Percentiles rank a stretch among this genome's conserved stretches.
phyloP scores from a whole-genome alignment of 257 asterid species.

The Ballota nigra region DNA sequence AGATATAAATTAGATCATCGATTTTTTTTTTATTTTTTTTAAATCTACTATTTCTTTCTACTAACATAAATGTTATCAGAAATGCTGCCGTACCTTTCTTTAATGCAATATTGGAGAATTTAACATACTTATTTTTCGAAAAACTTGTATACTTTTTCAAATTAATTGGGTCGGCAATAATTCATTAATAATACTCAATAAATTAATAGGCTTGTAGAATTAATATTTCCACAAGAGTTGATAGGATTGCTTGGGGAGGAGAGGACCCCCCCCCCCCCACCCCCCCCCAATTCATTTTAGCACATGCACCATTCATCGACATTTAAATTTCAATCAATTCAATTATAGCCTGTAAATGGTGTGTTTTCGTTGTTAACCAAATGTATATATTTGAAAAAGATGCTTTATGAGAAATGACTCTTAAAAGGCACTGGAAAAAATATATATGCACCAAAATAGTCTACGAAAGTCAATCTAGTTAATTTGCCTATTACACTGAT shows the following conservation, averaged over 20 bases:
- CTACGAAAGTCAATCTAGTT: neutral
- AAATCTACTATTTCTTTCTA: too few species aligned
- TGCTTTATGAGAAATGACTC: neutral
- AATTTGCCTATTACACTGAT: neutral
- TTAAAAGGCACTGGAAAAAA: neutral
- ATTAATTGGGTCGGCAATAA: conserved; percentile 9
- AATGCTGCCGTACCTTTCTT: too few species aligned
- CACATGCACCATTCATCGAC: conserved; percentile 28
- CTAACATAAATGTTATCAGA: too few species aligned
- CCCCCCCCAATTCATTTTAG: conserved; percentile 18
- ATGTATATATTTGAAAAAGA: neutral
- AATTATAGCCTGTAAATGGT: neutral
- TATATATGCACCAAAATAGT: neutral
- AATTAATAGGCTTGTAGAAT: neutral
- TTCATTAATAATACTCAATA: neutral
- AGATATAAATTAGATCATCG: too few species aligned
- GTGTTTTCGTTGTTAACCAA: neutral
- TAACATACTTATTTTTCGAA: too few species aligned
- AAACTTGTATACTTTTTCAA: neutral
- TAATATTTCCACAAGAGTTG: neutral
- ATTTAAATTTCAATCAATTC: conserved; percentile 18
- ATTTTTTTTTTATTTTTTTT: too few species aligned
- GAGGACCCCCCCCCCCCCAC: conserved; percentile 34
- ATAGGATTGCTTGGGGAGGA: neutral
- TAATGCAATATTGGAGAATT: neutral